Base-by-base conservation (phyloP, 495 filamentous ascomycete genomes). In the Tuber indicum region DNA sequence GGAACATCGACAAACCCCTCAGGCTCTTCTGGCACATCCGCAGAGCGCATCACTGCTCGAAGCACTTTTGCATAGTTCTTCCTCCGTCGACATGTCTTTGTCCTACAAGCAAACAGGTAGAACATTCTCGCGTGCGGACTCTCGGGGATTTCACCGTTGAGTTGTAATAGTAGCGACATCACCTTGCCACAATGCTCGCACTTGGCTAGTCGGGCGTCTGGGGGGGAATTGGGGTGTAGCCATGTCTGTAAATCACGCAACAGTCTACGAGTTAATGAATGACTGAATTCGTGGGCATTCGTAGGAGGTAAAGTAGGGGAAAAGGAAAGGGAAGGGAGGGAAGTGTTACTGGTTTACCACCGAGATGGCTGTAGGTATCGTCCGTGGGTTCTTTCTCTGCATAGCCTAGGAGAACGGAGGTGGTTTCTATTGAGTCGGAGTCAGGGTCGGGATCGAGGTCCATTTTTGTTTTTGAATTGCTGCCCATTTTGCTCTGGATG, bases 81-180 rank as follows among this genome's bases (percentile, higher is more conserved):
- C 83, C 94, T 95, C 71, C 93, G 87, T 83, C 92, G 89, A 83
- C 96, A 99, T 36, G 90, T 86, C 84, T 93, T 95, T 74, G 89
- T 86, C 74, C 88, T 88, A 83, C 96, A 99, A 62, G 87, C 87
- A 82, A 94, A 94, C 17, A 98, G 86, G 81, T 97, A 98, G 58
- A 98, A 82, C 70, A 95, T 88, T 74, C 96, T 86, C 83, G 98
- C 94, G 83, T 98, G 91, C 41, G 89, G 90, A 49, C 89, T 87
- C 52, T 96, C 91, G 32, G 93, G 94, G 52, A 99, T 87, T 77
- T 97, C 94, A 81, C 90, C 95, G 85, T 99, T 93, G 69, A 99
- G 87, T 84, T 98, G 93, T 66, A 99, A 88, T 19, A 98, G 89
- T 6, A 98, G 87, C 0, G 90, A 87, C 91, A 98, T 94, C 62